Evolutionary conservation across 73 alveolate species (phyloP), one percentile per base, ranked within the genome.

Genomic region (Blepharisma japonicum): DNA sequence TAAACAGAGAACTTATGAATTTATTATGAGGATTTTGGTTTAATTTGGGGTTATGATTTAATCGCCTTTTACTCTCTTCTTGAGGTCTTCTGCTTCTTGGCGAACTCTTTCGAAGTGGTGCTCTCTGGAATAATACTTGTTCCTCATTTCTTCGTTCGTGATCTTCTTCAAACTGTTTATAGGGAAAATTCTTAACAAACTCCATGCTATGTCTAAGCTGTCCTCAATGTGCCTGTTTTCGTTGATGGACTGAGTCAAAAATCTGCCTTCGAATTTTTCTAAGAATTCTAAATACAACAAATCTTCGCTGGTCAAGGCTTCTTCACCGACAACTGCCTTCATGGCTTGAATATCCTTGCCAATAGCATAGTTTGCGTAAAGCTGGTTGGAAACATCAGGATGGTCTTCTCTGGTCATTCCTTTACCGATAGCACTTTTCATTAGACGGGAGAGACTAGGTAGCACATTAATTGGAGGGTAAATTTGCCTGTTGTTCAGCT

Each of bases 311-410:
- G 96, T 82, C 74, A 92, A 87, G 83, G 99, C 99, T 92, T 97
- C 99, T 86, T 97, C 99, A 70, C 99, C 99, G 72, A 97, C 99
- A 81, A 97, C 99, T 42, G 99, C 99, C 90, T 96, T 96, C 99
- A 97, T 96, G 80, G 99, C 98, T 50, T 94, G 98, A 55, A 98
- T 97, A 86, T 97, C 99, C 92, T 97, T 96, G 72, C 99, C 99
- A 55, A 95, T 93, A 78, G 99, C 99, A 83, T 97, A 97, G 95
- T 93, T 93, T 50, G 99, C 99, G 90, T 97, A 97, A 77, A 97
- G 89, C 95, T 97, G 98, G 80, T 96, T 96, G 56, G 99, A 97
- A 56, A 97, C 99, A 78, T 92, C 97, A 67, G 99, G 99, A 92
- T 97, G 99, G 89, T 97, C 99, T 71, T 88, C 99, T 84, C 99